Conservation (phyloP, 2,329 filamentous ascomycete species). For the Curvularia sp. region DNA sequence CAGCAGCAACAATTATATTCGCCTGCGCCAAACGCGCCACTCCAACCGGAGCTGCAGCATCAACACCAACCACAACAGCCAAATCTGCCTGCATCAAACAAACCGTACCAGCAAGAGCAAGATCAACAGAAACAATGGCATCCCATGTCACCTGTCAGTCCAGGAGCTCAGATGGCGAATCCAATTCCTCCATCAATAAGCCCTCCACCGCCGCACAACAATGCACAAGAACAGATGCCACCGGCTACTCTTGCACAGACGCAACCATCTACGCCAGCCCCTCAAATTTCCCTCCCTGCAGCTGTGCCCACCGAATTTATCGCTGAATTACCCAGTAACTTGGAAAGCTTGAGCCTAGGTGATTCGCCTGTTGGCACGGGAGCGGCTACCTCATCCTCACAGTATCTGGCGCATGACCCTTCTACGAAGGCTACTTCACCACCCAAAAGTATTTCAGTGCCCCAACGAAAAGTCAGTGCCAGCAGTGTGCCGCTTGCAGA, state of each 20-base stretch:
- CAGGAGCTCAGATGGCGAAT: not conserved
- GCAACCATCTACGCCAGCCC: not conserved
- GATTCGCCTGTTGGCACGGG: slow-evolving; percentile 16
- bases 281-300: not conserved
- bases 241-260: not conserved
- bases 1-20: not conserved
- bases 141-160: slow-evolving; percentile 13
- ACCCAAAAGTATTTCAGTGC: not conserved
- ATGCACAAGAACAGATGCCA: not conserved
- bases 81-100: not conserved
- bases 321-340: slow-evolving; percentile 44
- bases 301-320: slow-evolving; percentile 38
- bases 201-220: not conserved
- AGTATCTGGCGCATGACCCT: not conserved
- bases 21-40: not conserved
- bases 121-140: slow-evolving; percentile 40
- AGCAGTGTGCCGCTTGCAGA: slow-evolving; percentile 41
- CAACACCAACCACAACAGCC: not conserved
- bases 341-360: slow-evolving; percentile 34
- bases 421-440: not conserved
- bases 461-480: slow-evolving; percentile 40
- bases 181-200: not conserved
- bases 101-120: slow-evolving; percentile 16
- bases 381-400: slow-evolving; percentile 2
- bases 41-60: not conserved